Evolutionary conservation across 2,329 filamentous ascomycete species (phyloP).

Genomic region (Mycocentrospora acerina): DNA sequence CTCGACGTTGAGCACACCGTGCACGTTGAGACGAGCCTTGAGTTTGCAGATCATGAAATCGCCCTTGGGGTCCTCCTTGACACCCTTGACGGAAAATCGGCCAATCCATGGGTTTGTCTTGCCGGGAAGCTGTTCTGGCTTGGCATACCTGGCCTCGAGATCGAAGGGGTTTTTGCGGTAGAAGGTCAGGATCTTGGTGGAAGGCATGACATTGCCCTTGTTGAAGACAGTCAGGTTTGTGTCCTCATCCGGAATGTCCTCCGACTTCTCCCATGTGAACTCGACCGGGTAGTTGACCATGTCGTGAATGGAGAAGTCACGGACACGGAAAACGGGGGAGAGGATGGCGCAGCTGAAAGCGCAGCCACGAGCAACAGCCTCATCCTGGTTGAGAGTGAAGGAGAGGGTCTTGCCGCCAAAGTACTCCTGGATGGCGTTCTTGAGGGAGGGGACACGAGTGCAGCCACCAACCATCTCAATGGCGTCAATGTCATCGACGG

Average conservation of each 20-base stretch:
- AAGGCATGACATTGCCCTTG: slow-evolving; percentile 94
- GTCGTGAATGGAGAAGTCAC: slow-evolving; percentile 96
- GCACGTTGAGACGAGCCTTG: slow-evolving; percentile 93
- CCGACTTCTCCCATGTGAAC: slow-evolving; percentile 98
- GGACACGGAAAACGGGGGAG: slow-evolving; percentile 96
- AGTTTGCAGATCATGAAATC: slow-evolving; percentile 99
- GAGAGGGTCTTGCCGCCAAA: slow-evolving; percentile 87
- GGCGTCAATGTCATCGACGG: slow-evolving; percentile 85
- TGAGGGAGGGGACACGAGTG: slow-evolving; percentile 89
- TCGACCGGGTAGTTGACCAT: slow-evolving; percentile 98
- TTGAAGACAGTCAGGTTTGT: slow-evolving; percentile 97
- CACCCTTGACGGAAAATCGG: slow-evolving; percentile 95
- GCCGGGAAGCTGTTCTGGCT: slow-evolving; percentile 82
- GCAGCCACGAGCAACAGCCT: slow-evolving; percentile 92
- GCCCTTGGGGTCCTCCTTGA: slow-evolving; percentile 88
- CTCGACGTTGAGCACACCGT: slow-evolving; percentile 95
- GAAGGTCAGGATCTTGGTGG: slow-evolving; percentile 98
- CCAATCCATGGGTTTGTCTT: slow-evolving; percentile 95
- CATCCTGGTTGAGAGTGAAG: slow-evolving; percentile 97
- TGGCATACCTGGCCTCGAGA: slow-evolving; percentile 89
- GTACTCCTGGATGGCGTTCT: slow-evolving; percentile 84
- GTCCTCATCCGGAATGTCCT: slow-evolving; percentile 97
- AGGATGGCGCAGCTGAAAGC: slow-evolving; percentile 98
- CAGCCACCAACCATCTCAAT: slow-evolving; percentile 94
- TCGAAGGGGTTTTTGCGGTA: slow-evolving; percentile 98